Conservation (phyloP, 1,284 basidiomycete species). For the Heliocybe sulcata region DNA sequence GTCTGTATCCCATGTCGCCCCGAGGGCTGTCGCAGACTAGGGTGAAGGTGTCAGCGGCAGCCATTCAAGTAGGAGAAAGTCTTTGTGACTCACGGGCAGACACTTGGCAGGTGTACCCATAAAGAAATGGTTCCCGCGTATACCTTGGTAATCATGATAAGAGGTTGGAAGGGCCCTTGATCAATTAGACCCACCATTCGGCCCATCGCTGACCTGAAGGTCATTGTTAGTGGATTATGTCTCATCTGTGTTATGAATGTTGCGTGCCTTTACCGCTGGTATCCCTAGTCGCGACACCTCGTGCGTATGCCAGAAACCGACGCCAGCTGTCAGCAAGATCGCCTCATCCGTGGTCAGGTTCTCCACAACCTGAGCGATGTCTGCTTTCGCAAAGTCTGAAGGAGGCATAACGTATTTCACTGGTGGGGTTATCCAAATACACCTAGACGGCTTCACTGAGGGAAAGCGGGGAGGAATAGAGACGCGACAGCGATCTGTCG, state of each 20-base stretch:
- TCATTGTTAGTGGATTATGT: not conserved
- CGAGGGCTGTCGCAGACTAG: constrained; percentile 63
- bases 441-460: not conserved
- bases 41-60: not conserved
- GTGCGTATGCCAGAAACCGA: constrained; percentile 73
- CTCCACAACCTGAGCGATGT: constrained; percentile 54
- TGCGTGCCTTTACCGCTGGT: constrained; percentile 60
- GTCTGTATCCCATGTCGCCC: constrained; percentile 54
- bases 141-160: constrained; percentile 14
- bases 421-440: not conserved
- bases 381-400: constrained; percentile 59
- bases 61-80: not conserved
- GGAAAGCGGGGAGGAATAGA: not conserved
- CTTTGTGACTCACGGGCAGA: constrained; percentile 36
- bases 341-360: constrained; percentile 65
- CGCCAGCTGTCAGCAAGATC: constrained; percentile 62
- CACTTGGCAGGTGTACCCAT: constrained; percentile 53
- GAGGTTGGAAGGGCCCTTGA: not conserved
- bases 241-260: not conserved
- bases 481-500: too few species aligned
- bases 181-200: constrained; percentile 44
- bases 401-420: constrained; percentile 38
- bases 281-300: constrained; percentile 56
- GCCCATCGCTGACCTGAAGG: constrained; percentile 62
- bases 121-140: constrained; percentile 29